Conservation (phyloP, 495 filamentous ascomycete species). For the Saxophila tyrrhenica region DNA sequence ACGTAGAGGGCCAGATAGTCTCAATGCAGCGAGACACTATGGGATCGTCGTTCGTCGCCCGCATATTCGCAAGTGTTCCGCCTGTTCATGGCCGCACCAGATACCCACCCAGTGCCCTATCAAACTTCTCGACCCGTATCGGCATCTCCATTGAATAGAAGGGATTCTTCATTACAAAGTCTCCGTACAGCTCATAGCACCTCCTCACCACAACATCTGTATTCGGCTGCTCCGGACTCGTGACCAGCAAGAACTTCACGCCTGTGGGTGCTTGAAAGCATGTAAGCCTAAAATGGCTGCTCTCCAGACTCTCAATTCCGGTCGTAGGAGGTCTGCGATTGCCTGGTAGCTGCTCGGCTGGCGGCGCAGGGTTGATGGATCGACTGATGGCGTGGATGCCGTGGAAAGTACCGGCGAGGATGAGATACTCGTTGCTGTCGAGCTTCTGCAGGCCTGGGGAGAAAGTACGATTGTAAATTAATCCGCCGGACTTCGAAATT, state of each 20-base stretch:
- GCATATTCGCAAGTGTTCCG: no score
- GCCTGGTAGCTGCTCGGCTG: conserved; percentile 22
- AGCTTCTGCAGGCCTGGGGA: conserved; percentile 72
- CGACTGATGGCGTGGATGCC: conserved; percentile 91
- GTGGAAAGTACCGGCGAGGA: conserved; percentile 97
- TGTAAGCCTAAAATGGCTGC: conserved; percentile 79
- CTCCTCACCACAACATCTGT: conserved; percentile 68
- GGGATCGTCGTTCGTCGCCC: no score
- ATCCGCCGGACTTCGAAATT: conserved; percentile 94
- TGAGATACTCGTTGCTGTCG: conserved; percentile 85
- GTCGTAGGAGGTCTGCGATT: conserved; percentile 46
- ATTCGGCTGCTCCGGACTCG: conserved; percentile 80
- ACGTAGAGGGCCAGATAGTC: no score
- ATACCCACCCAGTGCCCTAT: conserved; percentile 66
- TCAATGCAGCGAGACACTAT: no score
- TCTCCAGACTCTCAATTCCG: conserved; percentile 84
- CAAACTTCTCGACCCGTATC: conserved; percentile 86
- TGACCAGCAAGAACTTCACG: conserved; percentile 90
- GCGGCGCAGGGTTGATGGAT: conserved; percentile 39
- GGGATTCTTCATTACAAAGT: conserved; percentile 99
- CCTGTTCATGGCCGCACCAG: conserved; percentile 30
- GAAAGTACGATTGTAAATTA: conserved; percentile 93
- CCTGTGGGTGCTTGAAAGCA: conserved; percentile 93
- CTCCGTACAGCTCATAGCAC: conserved; percentile 89
- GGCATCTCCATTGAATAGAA: conserved; percentile 99